Conservation (phyloP, 345 rosid genomes). For the Citrus unshiu region DNA sequence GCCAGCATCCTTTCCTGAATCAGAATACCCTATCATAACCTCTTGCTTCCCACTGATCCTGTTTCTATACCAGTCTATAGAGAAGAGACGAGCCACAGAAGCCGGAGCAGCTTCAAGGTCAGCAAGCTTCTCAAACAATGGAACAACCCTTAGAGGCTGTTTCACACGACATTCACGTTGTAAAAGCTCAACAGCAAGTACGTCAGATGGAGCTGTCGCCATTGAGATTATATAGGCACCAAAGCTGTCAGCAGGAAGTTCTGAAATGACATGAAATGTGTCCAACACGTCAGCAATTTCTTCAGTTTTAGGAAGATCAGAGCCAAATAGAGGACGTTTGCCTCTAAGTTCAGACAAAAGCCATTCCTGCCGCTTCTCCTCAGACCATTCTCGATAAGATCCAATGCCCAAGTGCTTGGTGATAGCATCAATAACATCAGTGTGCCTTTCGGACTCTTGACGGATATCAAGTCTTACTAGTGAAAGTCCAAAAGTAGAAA, state of each 20-base stretch:
- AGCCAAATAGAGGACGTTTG: conserved; percentile 92
- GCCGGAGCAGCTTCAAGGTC: conserved; percentile 97
- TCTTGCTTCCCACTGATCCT: conserved; percentile 91
- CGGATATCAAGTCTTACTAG: conserved; percentile 92
- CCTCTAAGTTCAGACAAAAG: conserved; percentile 84
- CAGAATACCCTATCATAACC: conserved; percentile 98
- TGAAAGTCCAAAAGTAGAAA: conserved; percentile 93
- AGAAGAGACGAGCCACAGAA: conserved; percentile 87
- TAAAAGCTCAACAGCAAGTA: conserved; percentile 88
- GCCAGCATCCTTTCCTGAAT: conserved; percentile 97
- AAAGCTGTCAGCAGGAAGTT: conserved; percentile 79
- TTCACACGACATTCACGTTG: conserved; percentile 89
- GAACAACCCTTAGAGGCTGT: conserved; percentile 87
- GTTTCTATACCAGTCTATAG: conserved; percentile 86
- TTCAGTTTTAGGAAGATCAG: conserved; percentile 92
- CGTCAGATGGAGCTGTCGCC: conserved; percentile 96
- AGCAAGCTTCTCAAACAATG: conserved; percentile 90
- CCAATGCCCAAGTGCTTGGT: conserved; percentile 76
- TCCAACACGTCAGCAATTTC: conserved; percentile 86
- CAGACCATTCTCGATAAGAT: conserved; percentile 86
- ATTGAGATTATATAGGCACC: conserved; percentile 96
- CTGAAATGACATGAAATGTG: conserved; percentile 77
- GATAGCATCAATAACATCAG: conserved; percentile 90
- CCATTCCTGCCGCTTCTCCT: conserved; percentile 83
- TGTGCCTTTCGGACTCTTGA: conserved; percentile 93